A percentile compares a stretch with the other conserved stretches of the same genome.
Conservation (phyloP, 495 filamentous ascomycete genomes). For the Penicillium riverlandense region DNA sequence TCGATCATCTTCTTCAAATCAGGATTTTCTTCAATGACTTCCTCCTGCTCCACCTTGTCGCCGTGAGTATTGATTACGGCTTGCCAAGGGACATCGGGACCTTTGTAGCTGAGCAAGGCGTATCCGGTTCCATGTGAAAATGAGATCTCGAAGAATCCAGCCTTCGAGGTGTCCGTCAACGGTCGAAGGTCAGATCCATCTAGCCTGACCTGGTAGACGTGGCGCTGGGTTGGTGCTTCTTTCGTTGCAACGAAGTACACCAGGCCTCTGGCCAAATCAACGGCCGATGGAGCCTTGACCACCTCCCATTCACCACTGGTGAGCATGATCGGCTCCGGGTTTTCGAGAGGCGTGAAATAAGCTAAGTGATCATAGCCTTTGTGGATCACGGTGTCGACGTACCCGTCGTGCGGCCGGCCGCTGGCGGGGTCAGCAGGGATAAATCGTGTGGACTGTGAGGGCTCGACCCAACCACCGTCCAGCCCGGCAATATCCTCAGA, state of each 20-base stretch:
- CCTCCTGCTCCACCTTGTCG: slow-evolving; percentile 52
- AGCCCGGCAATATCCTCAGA: slow-evolving; percentile 68
- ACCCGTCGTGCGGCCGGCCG: slow-evolving; percentile 75
- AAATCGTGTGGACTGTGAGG: slow-evolving; percentile 76
- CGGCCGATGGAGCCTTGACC: slow-evolving; percentile 74
- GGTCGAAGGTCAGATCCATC: slow-evolving; percentile 63
- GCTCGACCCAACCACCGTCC: slow-evolving; percentile 97
- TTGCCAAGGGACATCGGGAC: slow-evolving; percentile 86
- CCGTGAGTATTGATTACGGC: slow-evolving; percentile 78
- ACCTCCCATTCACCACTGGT: slow-evolving; percentile 93
- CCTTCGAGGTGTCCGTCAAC: slow-evolving; percentile 66
- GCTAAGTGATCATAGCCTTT: slow-evolving; percentile 85
- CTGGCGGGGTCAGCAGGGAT: slow-evolving; percentile 77
- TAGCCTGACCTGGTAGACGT: slow-evolving; percentile 84
- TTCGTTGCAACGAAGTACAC: slow-evolving; percentile 90
- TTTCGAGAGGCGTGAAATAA: slow-evolving; percentile 91
- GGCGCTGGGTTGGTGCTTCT: slow-evolving; percentile 78
- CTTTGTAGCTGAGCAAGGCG: slow-evolving; percentile 72
- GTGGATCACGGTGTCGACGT: slow-evolving; percentile 85
- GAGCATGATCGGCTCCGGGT: slow-evolving; percentile 68
- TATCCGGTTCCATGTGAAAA: slow-evolving; percentile 81
- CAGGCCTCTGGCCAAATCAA: slow-evolving; percentile 76
- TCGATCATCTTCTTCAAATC: slow-evolving; percentile 59
- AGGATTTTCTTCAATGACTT: slow-evolving; percentile 70
- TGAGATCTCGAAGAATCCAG: slow-evolving; percentile 79